Evolutionary conservation across 176 grass and related monocot genomes (phyloP).

Genomic region (Thinopyrum elongatum): DNA sequence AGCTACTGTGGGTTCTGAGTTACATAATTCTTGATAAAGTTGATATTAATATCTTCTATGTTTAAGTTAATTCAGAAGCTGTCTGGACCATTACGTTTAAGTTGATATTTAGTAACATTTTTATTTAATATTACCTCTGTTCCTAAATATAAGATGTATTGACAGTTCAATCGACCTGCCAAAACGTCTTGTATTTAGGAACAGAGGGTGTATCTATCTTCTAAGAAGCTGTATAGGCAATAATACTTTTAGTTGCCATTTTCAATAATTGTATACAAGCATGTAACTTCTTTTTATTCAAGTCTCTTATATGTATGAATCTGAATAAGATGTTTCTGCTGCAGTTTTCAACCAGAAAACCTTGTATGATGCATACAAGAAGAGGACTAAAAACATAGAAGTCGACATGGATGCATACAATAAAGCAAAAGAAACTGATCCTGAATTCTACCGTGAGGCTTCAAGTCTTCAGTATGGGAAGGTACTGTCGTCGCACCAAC

Average conservation of each 20-base stretch:
- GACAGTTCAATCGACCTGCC: too few relatives aligned
- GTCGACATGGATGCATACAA: constrained; percentile 91
- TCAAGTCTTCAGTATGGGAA: constrained; percentile 98
- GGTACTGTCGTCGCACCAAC: background rate
- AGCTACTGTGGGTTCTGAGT: background rate
- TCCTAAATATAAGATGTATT: too few relatives aligned
- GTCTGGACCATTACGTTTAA: background rate
- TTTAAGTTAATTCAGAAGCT: background rate
- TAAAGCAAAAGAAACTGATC: constrained; percentile 79
- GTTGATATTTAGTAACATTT: too few relatives aligned
- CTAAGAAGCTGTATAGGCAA: too few relatives aligned
- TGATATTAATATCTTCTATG: background rate
- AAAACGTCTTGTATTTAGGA: too few relatives aligned
- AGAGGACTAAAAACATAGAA: constrained; percentile 80
- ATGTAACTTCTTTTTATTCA: background rate
- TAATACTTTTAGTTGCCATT: background rate
- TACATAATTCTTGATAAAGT: background rate
- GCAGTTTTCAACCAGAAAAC: constrained; percentile 98
- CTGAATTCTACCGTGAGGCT: constrained; percentile 89
- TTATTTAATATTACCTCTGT: too few relatives aligned
- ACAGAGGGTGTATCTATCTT: too few relatives aligned
- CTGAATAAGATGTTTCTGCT: background rate
- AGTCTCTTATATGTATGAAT: background rate
- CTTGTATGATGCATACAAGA: constrained; percentile 90
- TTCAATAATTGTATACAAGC: background rate